Percentiles rank a stretch among this genome's conserved stretches.
phyloP scores from a whole-genome alignment of 805 yeast genomes.

The Lipomyces chichibuensis region DNA sequence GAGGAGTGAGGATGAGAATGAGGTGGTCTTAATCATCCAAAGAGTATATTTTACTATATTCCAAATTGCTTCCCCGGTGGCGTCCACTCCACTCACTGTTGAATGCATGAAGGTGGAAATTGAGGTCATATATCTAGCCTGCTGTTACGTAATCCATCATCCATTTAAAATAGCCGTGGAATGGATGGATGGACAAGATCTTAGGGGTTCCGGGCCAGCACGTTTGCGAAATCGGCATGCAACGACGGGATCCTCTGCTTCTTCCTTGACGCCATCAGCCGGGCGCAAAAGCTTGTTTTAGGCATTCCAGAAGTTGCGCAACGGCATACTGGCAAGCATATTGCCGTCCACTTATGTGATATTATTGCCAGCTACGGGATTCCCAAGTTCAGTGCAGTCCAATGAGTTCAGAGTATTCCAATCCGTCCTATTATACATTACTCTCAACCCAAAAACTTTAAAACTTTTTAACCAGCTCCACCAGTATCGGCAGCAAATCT shows the following conservation, averaged over 20 bases:
- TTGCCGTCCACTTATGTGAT: neutral
- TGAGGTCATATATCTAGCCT: neutral
- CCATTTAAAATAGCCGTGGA: conserved; percentile 4
- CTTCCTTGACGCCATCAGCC: conserved; percentile 2
- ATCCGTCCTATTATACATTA: neutral
- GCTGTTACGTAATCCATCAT: neutral
- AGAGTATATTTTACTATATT: no score
- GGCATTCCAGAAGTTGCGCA: conserved; percentile 1
- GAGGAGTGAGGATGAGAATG: no score
- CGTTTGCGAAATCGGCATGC: conserved; percentile 3
- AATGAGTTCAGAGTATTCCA: neutral
- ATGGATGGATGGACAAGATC: neutral
- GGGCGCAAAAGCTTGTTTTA: neutral
- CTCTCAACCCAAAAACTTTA: neutral
- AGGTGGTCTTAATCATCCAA: no score
- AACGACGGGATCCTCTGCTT: conserved; percentile 4
- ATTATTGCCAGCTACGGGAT: no score
- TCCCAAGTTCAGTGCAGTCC: no score
- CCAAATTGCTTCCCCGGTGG: no score
- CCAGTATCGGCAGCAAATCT: neutral
- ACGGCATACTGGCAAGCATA: neutral
- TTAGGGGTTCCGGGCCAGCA: neutral
- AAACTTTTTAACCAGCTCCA: neutral
- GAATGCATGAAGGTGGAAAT: neutral
- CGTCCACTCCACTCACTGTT: neutral